Evolutionary conservation across 371 early-diverging fungal species (phyloP), one percentile per base, ranked within the genome.

Genomic region (Batkoa obscura): DNA sequence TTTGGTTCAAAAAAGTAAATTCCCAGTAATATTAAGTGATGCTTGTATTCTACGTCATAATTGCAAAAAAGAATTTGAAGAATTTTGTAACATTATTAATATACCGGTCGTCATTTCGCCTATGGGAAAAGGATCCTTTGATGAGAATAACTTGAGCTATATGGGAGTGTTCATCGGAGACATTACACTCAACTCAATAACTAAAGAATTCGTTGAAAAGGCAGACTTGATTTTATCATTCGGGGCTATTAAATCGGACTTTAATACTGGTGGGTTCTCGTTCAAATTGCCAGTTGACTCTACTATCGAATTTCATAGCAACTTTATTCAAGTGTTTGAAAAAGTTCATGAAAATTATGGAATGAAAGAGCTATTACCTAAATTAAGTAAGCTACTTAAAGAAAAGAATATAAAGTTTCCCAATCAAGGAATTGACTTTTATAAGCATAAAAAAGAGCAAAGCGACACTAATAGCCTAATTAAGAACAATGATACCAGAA

Each of bases 81-180:
- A 57, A 8, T 63, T 75, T 17, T 53, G 67, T 1, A 58, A 70
- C 10, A 54, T 53, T 0, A 61, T 69, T 32, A 64, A 67, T 1
- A 68, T 72, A 54, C 72, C 70, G 1, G 59, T 66, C 17, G 66
- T 61, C 43, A 60, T 60, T 1, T 62, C 70, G 9, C 72, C 72
- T 2, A 72, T 75, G 72, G 72, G 70, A 32, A 72, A 72, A 48
- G 69, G 68, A 32, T 60, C 64, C 2, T 55, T 75, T n/a, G 62
- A 64, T 35, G 72, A 71, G 55, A 50, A 50, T 2, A 48, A 65
- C 33, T 50, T 50, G 5, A 57, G 64, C 39, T 75, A 62, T 54
- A 62, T 68, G 2, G 72, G 74, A 3, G 61, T 63, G 13, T 73
- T 70, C 34, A 50, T 60, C 49, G 72, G 67, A 36, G 56, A 60